Evolutionary conservation across 495 filamentous ascomycete genomes (phyloP).

Genomic region (Cairneyella variabilis): DNA sequence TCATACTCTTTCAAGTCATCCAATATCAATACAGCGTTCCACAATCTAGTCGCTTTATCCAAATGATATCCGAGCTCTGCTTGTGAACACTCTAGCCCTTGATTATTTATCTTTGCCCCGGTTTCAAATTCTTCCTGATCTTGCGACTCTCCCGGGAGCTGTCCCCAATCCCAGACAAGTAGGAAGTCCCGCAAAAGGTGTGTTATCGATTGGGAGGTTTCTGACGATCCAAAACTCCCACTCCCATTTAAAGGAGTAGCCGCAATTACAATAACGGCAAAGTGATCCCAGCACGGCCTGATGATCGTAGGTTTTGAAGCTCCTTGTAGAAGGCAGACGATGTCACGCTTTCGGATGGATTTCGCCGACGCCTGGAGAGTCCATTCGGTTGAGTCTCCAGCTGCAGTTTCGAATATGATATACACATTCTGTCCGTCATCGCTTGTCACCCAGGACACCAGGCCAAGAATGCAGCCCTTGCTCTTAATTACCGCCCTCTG

Average conservation of each 20-base stretch:
- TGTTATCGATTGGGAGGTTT: slow-evolving; percentile 17
- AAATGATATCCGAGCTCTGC: not conserved
- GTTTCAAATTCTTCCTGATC: slow-evolving; percentile 1
- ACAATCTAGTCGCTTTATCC: slow-evolving; percentile 19
- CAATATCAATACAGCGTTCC: slow-evolving; percentile 17
- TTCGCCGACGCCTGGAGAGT: slow-evolving; percentile 27
- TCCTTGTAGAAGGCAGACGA: slow-evolving; percentile 30
- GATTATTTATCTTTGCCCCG: not conserved
- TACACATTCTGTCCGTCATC: slow-evolving; percentile 17
- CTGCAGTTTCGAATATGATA: slow-evolving; percentile 21
- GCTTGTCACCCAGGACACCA: slow-evolving; percentile 3
- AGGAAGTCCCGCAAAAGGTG: slow-evolving; percentile 18
- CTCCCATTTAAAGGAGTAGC: slow-evolving; percentile 13
- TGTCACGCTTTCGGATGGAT: slow-evolving; percentile 21
- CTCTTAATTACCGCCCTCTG: slow-evolving; percentile 23
- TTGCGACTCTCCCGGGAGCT: not conserved
- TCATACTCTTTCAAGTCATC: slow-evolving; percentile 9
- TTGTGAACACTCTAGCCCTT: not conserved
- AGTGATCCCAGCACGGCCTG: slow-evolving; percentile 23
- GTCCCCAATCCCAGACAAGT: slow-evolving; percentile 24
- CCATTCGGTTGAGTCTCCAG: slow-evolving; percentile 12
- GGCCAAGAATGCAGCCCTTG: slow-evolving; percentile 20
- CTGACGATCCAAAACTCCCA: slow-evolving; percentile 6
- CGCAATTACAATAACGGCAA: slow-evolving; percentile 24
- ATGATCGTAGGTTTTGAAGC: slow-evolving; percentile 26